Percentiles rank a stretch among this genome's conserved stretches.
Evolutionary conservation across 2,329 filamentous ascomycete genomes (phyloP).

Genomic region (Talaromyces albobiverticillius): DNA sequence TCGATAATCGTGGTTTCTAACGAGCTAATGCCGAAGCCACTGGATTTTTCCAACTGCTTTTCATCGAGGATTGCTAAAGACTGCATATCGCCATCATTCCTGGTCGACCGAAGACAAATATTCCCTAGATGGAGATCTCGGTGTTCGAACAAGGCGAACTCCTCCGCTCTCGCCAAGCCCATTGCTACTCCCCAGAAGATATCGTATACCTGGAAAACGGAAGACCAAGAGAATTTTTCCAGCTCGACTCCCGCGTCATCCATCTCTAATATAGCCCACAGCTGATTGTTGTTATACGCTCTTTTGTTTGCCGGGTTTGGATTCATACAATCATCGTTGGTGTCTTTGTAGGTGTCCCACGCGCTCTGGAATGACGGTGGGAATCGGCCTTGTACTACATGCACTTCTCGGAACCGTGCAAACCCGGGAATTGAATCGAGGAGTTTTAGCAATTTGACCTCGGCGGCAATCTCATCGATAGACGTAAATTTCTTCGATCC

Average conservation of each 20-base stretch:
- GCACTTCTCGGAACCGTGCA: conserved; percentile 59
- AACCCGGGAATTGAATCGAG: conserved; percentile 61
- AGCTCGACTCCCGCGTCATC: conserved; percentile 61
- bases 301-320: conserved; percentile 55
- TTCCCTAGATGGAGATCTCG: conserved; percentile 67
- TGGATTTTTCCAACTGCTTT: conserved; percentile 28
- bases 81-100: conserved; percentile 29
- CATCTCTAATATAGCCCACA: conserved; percentile 66
- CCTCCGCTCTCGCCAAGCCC: conserved; percentile 60
- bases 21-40: conserved; percentile 51
- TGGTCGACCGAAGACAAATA: conserved; percentile 53
- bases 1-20: conserved; percentile 65
- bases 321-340: conserved; percentile 49
- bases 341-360: conserved; percentile 39
- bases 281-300: conserved; percentile 54
- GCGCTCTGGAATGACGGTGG: conserved; percentile 50
- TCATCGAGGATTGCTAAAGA: conserved; percentile 31
- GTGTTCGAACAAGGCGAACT: conserved; percentile 61
- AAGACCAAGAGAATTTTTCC: conserved; percentile 43
- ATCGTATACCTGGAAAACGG: conserved; percentile 55
- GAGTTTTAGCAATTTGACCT: conserved; percentile 54
- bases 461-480: conserved; percentile 49
- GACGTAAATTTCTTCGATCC: conserved; percentile 44
- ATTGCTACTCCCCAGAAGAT: conserved; percentile 66
- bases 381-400: conserved; percentile 57